Evolutionary conservation across 2,329 filamentous ascomycete species (phyloP).

Genomic region (Penicillium psychrosexuale): DNA sequence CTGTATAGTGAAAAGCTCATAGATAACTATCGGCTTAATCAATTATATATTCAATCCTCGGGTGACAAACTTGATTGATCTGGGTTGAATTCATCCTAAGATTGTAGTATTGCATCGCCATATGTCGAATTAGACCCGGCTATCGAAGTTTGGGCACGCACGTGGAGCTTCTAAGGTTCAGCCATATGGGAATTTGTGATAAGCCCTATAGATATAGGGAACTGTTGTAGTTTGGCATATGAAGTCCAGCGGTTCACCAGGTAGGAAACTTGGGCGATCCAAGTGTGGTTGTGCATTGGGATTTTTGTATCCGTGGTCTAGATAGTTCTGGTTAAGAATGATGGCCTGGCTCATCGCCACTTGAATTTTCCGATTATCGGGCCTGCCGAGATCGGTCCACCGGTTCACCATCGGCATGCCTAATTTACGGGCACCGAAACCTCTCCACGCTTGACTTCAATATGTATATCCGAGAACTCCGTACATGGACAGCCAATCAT

Average conservation of each 20-base stretch:
- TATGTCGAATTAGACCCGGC: background rate
- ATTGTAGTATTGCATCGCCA: background rate
- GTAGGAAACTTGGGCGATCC: background rate
- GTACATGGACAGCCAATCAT: background rate
- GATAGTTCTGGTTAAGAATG: background rate
- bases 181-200: background rate
- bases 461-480: background rate
- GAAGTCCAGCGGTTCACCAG: background rate
- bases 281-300: background rate
- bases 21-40: background rate
- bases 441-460: background rate
- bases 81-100: background rate
- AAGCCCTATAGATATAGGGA: background rate
- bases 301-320: background rate
- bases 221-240: background rate
- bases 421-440: background rate
- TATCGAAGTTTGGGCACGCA: background rate
- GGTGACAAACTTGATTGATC: background rate
- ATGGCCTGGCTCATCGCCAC: background rate
- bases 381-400: background rate
- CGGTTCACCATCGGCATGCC: background rate
- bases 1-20: constrained; percentile 4
- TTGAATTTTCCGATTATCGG: background rate
- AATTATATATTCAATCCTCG: background rate
- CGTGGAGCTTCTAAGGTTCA: background rate